phyloP scores from a whole-genome alignment of 1,284 basidiomycete species.

The Trichosporon coremiiforme region DNA sequence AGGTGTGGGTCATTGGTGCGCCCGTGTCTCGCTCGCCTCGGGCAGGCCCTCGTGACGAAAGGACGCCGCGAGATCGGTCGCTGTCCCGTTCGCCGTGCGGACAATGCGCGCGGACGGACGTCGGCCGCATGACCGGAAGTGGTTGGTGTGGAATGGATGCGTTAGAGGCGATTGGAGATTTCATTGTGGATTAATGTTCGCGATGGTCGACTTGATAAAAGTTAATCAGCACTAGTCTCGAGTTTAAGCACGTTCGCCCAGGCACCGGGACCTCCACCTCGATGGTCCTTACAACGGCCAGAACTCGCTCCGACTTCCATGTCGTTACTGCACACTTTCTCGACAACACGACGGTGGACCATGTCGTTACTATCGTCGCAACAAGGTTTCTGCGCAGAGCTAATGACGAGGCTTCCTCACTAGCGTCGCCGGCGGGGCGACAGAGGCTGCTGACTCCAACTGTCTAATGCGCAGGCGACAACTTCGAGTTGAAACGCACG shows the following conservation, averaged over 20 bases:
- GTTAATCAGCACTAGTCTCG: conserved; percentile 8
- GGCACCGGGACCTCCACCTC: conserved; percentile 15
- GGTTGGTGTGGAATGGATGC: conserved; percentile 1
- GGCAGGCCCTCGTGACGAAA: neutral
- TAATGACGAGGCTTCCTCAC: neutral
- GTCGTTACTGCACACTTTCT: neutral
- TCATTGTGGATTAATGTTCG: neutral
- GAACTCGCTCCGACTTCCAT: neutral
- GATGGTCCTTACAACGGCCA: neutral
- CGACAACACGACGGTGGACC: neutral
- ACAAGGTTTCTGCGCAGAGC: neutral
- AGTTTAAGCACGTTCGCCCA: neutral
- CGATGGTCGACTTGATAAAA: conserved; percentile 14
- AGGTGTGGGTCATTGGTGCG: neutral
- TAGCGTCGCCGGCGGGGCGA: neutral
- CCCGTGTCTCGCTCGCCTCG: neutral
- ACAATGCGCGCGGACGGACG: neutral
- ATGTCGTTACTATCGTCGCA: conserved; percentile 14
- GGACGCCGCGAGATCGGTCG: neutral
- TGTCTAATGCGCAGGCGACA: neutral
- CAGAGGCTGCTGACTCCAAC: neutral
- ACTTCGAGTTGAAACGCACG: neutral
- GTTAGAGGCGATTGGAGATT: neutral
- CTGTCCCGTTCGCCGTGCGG: neutral
- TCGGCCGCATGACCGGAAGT: neutral